A percentile compares a stretch with the other conserved stretches of the same genome.
Conservation (phyloP, 805 yeast genomes). For the Pachysolen tannophilus region DNA sequence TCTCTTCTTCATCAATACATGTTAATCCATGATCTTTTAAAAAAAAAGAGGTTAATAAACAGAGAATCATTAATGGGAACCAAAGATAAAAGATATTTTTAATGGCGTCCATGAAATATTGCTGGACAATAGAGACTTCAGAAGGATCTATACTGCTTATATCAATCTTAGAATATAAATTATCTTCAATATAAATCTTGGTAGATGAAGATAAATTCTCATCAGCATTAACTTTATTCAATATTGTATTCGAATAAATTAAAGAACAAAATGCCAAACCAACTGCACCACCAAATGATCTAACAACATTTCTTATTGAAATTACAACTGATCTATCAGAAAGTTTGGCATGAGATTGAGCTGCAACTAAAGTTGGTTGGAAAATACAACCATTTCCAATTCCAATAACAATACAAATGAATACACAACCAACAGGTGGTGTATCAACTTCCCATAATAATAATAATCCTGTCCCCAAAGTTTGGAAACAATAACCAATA, state of each 20-base stretch:
- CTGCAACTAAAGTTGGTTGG: conserved; percentile 50
- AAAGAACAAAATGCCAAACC: conserved; percentile 40
- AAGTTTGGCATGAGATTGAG: conserved; percentile 41
- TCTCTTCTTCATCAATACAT: conserved; percentile 27
- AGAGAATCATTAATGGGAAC: conserved; percentile 27
- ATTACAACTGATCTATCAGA: conserved; percentile 53
- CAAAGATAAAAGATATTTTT: conserved; percentile 27
- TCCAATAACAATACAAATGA: conserved; percentile 29
- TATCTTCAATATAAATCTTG: conserved; percentile 16
- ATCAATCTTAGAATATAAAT: conserved; percentile 22
- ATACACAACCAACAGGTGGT: conserved; percentile 26
- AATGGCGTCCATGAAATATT: conserved; percentile 26
- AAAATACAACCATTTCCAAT: conserved; percentile 40
- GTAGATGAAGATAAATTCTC: conserved; percentile 6
- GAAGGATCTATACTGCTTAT: conserved; percentile 12
- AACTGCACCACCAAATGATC: conserved; percentile 56
- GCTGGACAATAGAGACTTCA: conserved; percentile 18
- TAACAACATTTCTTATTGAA: conserved; percentile 44
- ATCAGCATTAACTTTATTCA: conserved; percentile 8
- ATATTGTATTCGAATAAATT: conserved; percentile 20
- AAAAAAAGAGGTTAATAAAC: conserved; percentile 23
- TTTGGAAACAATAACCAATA: conserved; percentile 34
- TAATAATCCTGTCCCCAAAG: conserved; percentile 31
- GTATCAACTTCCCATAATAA: conserved; percentile 23
- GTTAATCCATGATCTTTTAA: conserved; percentile 28